Conservation (phyloP, 2,329 filamentous ascomycete species). For the Dactylellina leptospora region DNA sequence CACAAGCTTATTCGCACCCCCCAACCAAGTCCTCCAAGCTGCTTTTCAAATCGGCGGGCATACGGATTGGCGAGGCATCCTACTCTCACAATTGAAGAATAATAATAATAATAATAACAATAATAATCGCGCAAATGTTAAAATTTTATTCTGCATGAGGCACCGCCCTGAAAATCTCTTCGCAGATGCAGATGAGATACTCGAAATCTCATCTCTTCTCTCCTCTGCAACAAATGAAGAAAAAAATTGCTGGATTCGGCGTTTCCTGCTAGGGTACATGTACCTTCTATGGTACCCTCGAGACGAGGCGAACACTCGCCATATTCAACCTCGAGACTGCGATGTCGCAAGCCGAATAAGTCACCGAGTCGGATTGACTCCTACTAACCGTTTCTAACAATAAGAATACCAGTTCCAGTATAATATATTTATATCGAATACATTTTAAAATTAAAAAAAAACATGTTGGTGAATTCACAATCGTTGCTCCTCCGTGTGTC, state of each 20-base stretch:
- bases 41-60: slow-evolving; percentile 19
- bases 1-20: slow-evolving; percentile 18
- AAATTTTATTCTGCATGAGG: neutral
- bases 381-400: neutral
- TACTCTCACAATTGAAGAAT: slow-evolving; percentile 1
- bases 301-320: slow-evolving; percentile 24
- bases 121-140: slow-evolving; percentile 10
- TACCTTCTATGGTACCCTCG: slow-evolving; percentile 10
- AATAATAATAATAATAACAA: neutral
- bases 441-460: no score
- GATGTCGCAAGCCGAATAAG: slow-evolving; percentile 13
- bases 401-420: neutral
- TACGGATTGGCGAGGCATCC: slow-evolving; percentile 25
- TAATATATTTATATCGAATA: neutral
- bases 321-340: slow-evolving; percentile 25
- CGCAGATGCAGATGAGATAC: slow-evolving; percentile 6
- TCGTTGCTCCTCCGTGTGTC: no score
- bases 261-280: slow-evolving; percentile 1
- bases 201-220: neutral
- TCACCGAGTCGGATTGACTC: slow-evolving; percentile 13
- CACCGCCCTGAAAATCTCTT: neutral
- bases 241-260: slow-evolving; percentile 29
- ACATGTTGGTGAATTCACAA: no score
- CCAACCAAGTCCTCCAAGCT: neutral
- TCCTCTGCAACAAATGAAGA: neutral